Evolutionary conservation across 192 early-diverging fungal species (phyloP), one percentile per base, ranked within the genome.

Genomic region (Rhizophlyctis rosea): DNA sequence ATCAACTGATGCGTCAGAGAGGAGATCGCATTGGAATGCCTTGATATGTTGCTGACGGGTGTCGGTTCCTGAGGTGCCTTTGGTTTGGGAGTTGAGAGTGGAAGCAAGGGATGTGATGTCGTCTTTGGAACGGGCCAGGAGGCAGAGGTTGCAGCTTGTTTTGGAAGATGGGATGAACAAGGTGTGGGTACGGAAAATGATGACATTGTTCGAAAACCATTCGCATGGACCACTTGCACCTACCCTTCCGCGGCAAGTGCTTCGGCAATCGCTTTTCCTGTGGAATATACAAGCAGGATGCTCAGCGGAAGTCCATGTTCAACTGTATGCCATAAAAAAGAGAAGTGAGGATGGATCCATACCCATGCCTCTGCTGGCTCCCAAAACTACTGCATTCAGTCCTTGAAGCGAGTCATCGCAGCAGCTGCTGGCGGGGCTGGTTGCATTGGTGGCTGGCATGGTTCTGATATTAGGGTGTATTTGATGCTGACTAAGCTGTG

Each of bases 231-330:
- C n/a, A 29, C 28, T 21, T 7, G 9, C 47, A 54, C 52, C 24
- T 23, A 54, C 57, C 57, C 57, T 58, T 58, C 57, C 4, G 4
- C 31, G n/a, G 57, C 57, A 3, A 58, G 57, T 47, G 16, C 57
- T n/a, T 31, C n/a, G 25, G 57, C 57, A 16, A 58, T 25, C 57
- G 57, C 30, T 58, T 44, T 44, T 7, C 39, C 39, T 44, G 7
- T 44, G 9, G 18, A 44, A 44, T 7, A 18, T 7, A 44, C 7
- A 44, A 18, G 18, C 7, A 18, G 39, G 9, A 18, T 44, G 39
- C n/a, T n/a, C n/a, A n/a, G n/a, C n/a, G n/a, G n/a, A n/a, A n/a
- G n/a, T n/a, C n/a, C n/a, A n/a, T n/a, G n/a, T n/a, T n/a, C n/a
- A n/a, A n/a, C n/a, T n/a, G n/a, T n/a, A n/a, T n/a, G 18, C 7